Base-by-base conservation (phyloP, 1,284 basidiomycete genomes). In the Xerocomus minutiporus region DNA sequence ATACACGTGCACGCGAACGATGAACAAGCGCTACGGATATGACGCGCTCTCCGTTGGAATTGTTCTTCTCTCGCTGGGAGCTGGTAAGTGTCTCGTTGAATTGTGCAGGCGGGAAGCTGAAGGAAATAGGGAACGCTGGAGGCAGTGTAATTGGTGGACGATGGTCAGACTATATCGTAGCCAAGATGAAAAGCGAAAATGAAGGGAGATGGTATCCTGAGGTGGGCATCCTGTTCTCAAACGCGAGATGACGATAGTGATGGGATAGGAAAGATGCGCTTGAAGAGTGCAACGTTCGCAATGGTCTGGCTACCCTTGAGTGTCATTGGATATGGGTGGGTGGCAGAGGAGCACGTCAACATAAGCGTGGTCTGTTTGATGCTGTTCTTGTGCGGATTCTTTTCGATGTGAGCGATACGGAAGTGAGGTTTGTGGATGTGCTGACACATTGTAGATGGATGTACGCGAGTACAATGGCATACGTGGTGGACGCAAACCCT, bases 141-240 rank as follows among this genome's bases (percentile, higher is more conserved):
- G 92, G 92, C 3, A 87, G 83, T 54, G 58, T 93, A 8, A 57
- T 86, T 0, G 92, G 92, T 8, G 92, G 93, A 0, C 75, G 83
- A 8, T 91, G 83, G 73, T 90, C 86, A 1, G 93, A 95, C 67
- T 67, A 73, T 41, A 74, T 84, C 34, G 73, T 92, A 29, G 64
- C 67, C 4, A 73, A 74, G 44, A 68, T 88, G 49, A 86, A 80
- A 55, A 74, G 71, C 20, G 70, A 74, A 45, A 86, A 87, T 57
- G 81, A 79, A 2, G 88, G 86, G 2, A 71, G 76, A 36, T 75
- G 76, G 51, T 73, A 76, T 50, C 81, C 90, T 7, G 91, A 93
- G 77, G 88, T 84, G 53, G 62, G 73, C 51, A 26, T n/a, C 31
- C 8, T 38, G 3, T 28, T 29, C 25, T 48, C 13, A 29, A 52